Evolutionary conservation across 257 asterid genomes (phyloP).

Genomic region (Rauvolfia tetraphylla): DNA sequence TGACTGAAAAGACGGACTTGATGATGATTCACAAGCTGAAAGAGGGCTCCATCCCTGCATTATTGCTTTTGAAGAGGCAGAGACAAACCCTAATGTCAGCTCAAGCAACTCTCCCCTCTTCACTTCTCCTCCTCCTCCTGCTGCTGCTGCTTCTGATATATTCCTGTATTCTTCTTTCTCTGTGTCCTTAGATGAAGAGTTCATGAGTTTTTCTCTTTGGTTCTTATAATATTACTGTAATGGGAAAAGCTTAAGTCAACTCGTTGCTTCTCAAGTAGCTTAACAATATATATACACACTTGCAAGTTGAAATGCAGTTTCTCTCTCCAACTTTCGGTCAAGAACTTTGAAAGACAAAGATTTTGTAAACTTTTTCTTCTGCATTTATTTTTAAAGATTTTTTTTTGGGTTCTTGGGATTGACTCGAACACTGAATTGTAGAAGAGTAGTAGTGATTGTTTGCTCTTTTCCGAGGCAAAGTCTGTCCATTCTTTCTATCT

Average conservation of each 20-base stretch:
- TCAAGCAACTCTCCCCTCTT: slow-evolving; percentile 1
- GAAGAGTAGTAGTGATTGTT: background rate
- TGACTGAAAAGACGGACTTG: background rate
- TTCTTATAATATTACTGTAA: too few species aligned
- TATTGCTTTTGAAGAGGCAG: background rate
- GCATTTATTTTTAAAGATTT: background rate
- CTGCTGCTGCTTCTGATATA: background rate
- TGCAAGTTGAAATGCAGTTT: too few species aligned
- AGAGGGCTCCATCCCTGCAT: background rate
- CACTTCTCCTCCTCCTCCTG: background rate
- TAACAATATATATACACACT: too few species aligned
- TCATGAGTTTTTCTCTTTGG: background rate
- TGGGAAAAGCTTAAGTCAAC: background rate
- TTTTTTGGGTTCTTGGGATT: background rate
- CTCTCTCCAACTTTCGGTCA: too few species aligned
- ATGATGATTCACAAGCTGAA: background rate
- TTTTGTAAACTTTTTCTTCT: too few species aligned
- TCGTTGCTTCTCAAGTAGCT: background rate
- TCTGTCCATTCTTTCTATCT: too few species aligned
- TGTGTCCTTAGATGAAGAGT: background rate
- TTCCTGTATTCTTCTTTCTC: background rate
- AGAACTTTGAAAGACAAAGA: too few species aligned
- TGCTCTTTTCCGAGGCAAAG: slow-evolving; percentile 3
- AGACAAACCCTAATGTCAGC: slow-evolving; percentile 7
- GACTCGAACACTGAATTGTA: background rate